phyloP scores from a whole-genome alignment of 441 rosid species.

The Theobroma grandiflorum region DNA sequence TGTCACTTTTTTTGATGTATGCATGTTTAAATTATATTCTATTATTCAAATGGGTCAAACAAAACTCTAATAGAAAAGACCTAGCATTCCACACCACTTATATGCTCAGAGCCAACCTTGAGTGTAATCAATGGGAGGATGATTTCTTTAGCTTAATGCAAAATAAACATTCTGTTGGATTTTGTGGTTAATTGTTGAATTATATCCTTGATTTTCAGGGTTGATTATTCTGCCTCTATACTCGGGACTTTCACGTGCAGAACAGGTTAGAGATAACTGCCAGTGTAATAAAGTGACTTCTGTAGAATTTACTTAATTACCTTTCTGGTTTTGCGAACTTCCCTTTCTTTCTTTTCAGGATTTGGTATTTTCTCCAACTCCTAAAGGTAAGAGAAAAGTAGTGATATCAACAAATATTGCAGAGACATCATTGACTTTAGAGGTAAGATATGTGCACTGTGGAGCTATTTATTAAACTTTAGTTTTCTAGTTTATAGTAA shows the following conservation, averaged over 20 bases:
- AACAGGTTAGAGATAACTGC: conserved; percentile 60
- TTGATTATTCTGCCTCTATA: conserved; percentile 81
- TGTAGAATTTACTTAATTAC: conserved; percentile 21
- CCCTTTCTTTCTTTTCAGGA: conserved; percentile 54
- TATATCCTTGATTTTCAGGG: conserved; percentile 61
- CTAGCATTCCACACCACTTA: not conserved
- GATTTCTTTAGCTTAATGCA: not conserved
- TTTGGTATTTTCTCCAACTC: conserved; percentile 84
- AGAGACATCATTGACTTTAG: conserved; percentile 94
- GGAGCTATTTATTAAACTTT: conserved; percentile 12
- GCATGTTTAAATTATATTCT: not conserved
- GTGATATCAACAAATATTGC: conserved; percentile 94
- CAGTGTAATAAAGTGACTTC: conserved; percentile 15
- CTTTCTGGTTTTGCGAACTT: conserved; percentile 24
- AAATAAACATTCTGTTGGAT: conserved; percentile 20
- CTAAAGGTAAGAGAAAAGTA: conserved; percentile 93
- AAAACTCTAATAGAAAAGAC: not conserved
- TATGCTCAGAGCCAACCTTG: conserved; percentile 13
- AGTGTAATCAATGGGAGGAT: not conserved
- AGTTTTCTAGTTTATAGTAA: conserved; percentile 18
- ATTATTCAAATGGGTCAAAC: not conserved
- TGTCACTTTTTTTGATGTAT: not conserved
- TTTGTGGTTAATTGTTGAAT: conserved; percentile 22
- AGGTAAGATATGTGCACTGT: conserved; percentile 52
- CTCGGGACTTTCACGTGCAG: conserved; percentile 88